phyloP scores from a whole-genome alignment of 2,329 filamentous ascomycete genomes.

The Colletotrichum costaricense region DNA sequence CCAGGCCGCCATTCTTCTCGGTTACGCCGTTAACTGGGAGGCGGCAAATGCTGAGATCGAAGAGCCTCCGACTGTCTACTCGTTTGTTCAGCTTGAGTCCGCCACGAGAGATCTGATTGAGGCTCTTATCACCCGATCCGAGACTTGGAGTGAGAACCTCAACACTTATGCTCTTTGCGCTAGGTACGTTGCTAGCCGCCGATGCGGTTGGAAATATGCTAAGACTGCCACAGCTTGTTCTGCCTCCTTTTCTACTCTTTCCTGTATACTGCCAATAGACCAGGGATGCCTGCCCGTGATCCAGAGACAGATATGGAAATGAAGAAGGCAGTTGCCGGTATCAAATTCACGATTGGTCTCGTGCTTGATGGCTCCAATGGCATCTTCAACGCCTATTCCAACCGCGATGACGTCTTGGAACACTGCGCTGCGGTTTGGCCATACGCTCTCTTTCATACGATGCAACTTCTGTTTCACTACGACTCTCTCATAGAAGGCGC shows the following conservation, averaged over 20 bases:
- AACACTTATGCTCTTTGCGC: constrained; percentile 49
- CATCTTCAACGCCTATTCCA: constrained; percentile 47
- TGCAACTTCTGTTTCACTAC: constrained; percentile 47
- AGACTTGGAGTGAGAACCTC: constrained; percentile 48
- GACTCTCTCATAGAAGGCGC: constrained; percentile 47
- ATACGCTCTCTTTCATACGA: constrained; percentile 48
- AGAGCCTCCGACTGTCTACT: constrained; percentile 38
- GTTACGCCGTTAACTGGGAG: constrained; percentile 44
- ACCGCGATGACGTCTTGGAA: constrained; percentile 44
- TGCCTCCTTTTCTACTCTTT: constrained; percentile 48
- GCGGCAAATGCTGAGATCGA: constrained; percentile 34
- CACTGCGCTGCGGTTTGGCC: constrained; percentile 48
- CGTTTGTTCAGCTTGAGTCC: constrained; percentile 47
- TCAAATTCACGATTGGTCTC: constrained; percentile 51
- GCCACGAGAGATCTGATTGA: constrained; percentile 46
- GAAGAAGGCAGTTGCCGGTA: constrained; percentile 48
- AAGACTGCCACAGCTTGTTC: constrained; percentile 40
- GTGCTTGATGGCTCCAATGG: constrained; percentile 49
- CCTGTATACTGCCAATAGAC: constrained; percentile 41
- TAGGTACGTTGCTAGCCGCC: constrained; percentile 38
- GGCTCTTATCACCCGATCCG: constrained; percentile 47
- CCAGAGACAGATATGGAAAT: constrained; percentile 42
- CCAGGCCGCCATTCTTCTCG: constrained; percentile 49
- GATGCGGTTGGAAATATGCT: background rate
- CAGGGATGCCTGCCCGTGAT: constrained; percentile 33